These are phyloP conservation scores for Ceratobasidium sp. DNA, from an alignment of 1,284 basidiomycete genomes.

Conservation along the genomic window DNA sequence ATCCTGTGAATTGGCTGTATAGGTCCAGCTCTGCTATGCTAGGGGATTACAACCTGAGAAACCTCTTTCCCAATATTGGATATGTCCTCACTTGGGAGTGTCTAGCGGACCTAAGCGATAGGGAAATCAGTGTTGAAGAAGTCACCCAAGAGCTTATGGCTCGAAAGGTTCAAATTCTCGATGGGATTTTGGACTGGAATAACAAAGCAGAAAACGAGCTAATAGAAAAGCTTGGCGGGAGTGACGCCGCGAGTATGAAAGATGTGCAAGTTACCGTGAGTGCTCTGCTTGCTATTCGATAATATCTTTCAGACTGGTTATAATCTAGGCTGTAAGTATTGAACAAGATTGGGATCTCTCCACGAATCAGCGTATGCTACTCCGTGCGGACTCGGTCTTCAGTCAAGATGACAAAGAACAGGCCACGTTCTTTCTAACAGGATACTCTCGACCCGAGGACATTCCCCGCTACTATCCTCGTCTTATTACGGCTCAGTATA, in stretches of 20 bases:
- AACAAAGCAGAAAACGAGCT: background rate
- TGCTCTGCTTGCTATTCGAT: background rate
- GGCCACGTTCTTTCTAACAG: background rate
- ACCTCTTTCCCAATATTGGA: background rate
- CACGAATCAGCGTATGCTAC: background rate
- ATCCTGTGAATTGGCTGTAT: no score
- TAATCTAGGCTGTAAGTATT: slow-evolving; percentile 2
- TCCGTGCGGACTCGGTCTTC: slow-evolving; percentile 26
- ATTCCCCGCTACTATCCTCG: background rate
- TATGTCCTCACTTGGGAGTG: slow-evolving; percentile 11
- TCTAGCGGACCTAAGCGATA: background rate
- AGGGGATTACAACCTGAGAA: background rate
- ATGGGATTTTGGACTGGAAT: background rate
- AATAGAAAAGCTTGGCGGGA: background rate
- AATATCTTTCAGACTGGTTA: background rate
- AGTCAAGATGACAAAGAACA: background rate
- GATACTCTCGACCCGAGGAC: background rate
- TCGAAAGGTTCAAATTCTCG: background rate
- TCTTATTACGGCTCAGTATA: background rate
- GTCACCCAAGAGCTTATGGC: background rate
- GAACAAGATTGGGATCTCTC: background rate
- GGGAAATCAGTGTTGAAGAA: background rate
- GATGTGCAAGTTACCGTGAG: background rate
- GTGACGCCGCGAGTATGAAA: background rate
- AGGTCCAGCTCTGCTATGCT: background rate